A percentile compares a stretch with the other conserved stretches of the same genome.
phyloP scores from a whole-genome alignment of 1,284 basidiomycete species.

The Cutaneotrichosporon dermatis region DNA sequence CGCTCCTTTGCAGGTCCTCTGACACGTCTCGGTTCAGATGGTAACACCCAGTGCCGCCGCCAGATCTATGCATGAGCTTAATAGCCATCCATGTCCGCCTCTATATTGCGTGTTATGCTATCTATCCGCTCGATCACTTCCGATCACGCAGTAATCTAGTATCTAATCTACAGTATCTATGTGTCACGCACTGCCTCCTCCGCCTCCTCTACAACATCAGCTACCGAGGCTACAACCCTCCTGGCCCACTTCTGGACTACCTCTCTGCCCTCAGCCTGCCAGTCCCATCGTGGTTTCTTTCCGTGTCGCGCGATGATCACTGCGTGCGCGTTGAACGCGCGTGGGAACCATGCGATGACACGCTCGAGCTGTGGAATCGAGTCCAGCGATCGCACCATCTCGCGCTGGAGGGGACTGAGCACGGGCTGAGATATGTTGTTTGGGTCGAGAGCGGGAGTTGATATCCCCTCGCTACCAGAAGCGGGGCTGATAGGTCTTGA shows the following conservation, averaged over 20 bases:
- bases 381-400: slow-evolving; percentile 32
- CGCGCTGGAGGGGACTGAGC: slow-evolving; percentile 31
- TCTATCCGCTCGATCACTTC: too few relatives aligned
- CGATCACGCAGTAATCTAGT: too few relatives aligned
- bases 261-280: slow-evolving; percentile 32
- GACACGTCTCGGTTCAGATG: too few relatives aligned
- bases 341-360: slow-evolving; percentile 42
- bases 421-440: slow-evolving; percentile 17
- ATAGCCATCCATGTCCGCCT: too few relatives aligned
- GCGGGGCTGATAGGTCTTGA: background rate
- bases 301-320: slow-evolving; percentile 34
- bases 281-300: slow-evolving; percentile 18
- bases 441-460: background rate
- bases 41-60: too few relatives aligned
- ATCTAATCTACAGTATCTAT: too few relatives aligned
- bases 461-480: background rate
- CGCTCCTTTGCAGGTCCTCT: too few relatives aligned
- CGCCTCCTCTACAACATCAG: background rate
- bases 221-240: slow-evolving; percentile 17
- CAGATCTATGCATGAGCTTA: too few relatives aligned
- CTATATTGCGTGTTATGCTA: too few relatives aligned
- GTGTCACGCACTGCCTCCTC: too few relatives aligned
- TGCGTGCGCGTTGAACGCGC: slow-evolving; percentile 41
- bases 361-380: slow-evolving; percentile 33
- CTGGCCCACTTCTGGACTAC: slow-evolving; percentile 31